Base-by-base conservation (phyloP, 2,329 filamentous ascomycete species). In the Nothopassalora personata region DNA sequence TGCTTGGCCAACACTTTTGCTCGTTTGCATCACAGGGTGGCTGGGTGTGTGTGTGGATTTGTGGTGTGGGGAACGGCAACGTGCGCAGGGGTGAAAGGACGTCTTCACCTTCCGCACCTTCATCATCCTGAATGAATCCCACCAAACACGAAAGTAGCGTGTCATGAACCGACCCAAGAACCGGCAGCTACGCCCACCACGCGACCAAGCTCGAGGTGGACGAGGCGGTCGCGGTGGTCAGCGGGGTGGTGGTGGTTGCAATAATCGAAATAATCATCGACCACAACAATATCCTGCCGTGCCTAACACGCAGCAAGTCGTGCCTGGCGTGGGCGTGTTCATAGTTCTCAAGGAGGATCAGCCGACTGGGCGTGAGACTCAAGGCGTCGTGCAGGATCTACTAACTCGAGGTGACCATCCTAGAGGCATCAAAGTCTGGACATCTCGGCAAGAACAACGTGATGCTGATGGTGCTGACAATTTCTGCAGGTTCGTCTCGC, bases 301-400 rank as follows among this genome's bases (percentile, higher is more conserved):
- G 7, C 73, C 73, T 9, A 69, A 54, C 5, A 66, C 64, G 15
- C 55, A 62, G 33, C 67, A 85, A 62, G 85, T 90, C 31, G 64
- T 82, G 4, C 79, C 81, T 0, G 88, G 88, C 36, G 83, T 85
- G 4, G 63, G 70, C 4, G 89, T 92, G 55, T 88, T 86, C 52
- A 89, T 93, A 57, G 79, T 92, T 1, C 79, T 91, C 33, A 93
- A 93, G 68, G 79, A 82, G 61, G 89, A 93, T 72, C 89, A 93
- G 71, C 83, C 82, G 1, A 91, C 88, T 0, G 89, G 89, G 6
- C 81, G 82, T 49, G 85, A 90, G 66, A 88, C 90, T 1, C 77
- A 79, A 48, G 89, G 89, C 27, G 73, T 79, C 5, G 84, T 93
- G 1, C 79, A 81, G 54, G 83, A 90, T 49, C 72, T 92, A 0